These are phyloP conservation scores for Furcasterigmium sp. DNA, from an alignment of 2,329 filamentous ascomycete genomes.

Conservation along the genomic window DNA sequence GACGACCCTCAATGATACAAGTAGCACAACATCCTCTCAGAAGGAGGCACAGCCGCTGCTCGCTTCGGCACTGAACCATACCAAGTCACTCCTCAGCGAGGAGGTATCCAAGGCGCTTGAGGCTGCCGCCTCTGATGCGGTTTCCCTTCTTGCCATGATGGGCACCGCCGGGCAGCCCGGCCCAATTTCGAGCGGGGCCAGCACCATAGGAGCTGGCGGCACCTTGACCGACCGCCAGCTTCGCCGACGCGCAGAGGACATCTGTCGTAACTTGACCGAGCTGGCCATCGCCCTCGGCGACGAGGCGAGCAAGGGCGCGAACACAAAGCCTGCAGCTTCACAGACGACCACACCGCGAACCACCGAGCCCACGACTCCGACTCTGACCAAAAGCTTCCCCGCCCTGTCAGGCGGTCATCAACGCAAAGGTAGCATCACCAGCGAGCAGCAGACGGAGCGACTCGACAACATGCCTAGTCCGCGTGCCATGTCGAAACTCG, in stretches of 20 bases:
- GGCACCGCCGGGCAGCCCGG: conserved; percentile 64
- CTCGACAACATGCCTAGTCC: conserved; percentile 35
- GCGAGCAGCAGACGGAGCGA: conserved; percentile 37
- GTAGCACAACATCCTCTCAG: conserved; percentile 34
- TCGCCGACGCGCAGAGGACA: conserved; percentile 82
- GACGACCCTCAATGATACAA: conserved; percentile 32
- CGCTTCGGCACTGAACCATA: conserved; percentile 74
- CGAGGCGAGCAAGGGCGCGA: conserved; percentile 53
- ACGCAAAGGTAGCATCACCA: conserved; percentile 34
- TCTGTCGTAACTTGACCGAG: conserved; percentile 90
- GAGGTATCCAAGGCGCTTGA: conserved; percentile 78
- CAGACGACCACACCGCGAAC: conserved; percentile 17
- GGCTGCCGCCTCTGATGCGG: conserved; percentile 73
- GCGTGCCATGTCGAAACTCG: conserved; percentile 43
- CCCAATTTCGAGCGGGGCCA: conserved; percentile 62
- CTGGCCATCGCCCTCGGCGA: conserved; percentile 80
- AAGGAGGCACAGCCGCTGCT: conserved; percentile 63
- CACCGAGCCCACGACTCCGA: conserved; percentile 35
- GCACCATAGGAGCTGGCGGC: conserved; percentile 49
- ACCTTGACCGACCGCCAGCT: conserved; percentile 74
- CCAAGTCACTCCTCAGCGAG: conserved; percentile 61
- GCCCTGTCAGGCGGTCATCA: conserved; percentile 17
- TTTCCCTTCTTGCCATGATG: conserved; percentile 73
- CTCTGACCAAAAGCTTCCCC: conserved; percentile 32
- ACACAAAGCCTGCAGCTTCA: conserved; percentile 19